phyloP scores from a whole-genome alignment of 192 early-diverging fungal genomes.

The Mortierella antarctica region DNA sequence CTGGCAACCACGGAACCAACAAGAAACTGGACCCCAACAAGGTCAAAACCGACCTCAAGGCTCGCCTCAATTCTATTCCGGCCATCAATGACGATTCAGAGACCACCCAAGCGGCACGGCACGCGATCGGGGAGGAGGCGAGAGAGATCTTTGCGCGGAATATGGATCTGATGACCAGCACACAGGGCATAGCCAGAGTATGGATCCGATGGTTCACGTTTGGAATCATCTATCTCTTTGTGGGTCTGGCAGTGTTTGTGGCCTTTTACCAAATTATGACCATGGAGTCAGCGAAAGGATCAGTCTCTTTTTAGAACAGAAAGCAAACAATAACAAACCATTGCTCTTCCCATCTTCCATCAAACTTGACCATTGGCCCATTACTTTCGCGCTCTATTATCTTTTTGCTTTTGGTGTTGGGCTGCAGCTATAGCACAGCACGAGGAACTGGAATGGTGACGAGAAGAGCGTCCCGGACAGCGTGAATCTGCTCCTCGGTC shows the following conservation, averaged over 20 bases:
- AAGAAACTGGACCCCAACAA: conserved; percentile 31
- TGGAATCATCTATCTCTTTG: conserved; percentile 1
- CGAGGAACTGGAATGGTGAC: conserved; percentile 55
- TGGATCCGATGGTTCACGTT: conserved; percentile 25
- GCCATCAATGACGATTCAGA: conserved; percentile 4
- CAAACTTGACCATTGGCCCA: too few species aligned
- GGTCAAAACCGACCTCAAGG: conserved; percentile 19
- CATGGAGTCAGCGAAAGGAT: background rate
- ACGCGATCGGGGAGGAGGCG: conserved; percentile 29
- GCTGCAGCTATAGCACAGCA: conserved; percentile 11
- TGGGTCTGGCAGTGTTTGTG: conserved; percentile 14
- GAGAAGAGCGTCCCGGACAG: conserved; percentile 54
- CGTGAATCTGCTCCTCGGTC: conserved; percentile 48
- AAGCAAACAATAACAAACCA: too few species aligned
- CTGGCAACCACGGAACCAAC: background rate
- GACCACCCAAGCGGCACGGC: background rate
- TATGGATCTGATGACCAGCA: conserved; percentile 31
- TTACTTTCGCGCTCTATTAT: too few species aligned
- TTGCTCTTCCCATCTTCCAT: too few species aligned
- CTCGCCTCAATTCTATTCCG: conserved; percentile 28
- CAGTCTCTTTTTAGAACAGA: too few species aligned
- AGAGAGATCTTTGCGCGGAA: conserved; percentile 44
- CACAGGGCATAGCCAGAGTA: conserved; percentile 16
- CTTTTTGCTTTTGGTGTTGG: background rate
- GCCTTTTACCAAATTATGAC: conserved; percentile 19